Evolutionary conservation across 2,329 filamentous ascomycete species (phyloP), one percentile per base, ranked within the genome.

Genomic region (Calonectria naviculata): DNA sequence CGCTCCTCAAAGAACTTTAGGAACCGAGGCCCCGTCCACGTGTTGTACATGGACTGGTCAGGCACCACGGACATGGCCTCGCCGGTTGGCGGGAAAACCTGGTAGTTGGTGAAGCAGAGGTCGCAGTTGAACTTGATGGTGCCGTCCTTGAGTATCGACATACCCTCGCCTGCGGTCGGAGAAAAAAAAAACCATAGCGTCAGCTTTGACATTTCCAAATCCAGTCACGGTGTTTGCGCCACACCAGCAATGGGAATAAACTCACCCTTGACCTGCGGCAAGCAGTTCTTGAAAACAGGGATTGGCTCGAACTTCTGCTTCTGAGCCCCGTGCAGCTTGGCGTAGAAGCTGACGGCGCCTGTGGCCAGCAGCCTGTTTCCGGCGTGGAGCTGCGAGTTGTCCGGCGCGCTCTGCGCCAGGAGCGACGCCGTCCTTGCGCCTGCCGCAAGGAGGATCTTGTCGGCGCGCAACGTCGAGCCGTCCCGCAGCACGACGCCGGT

Each of bases 51-150:
- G 21, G 76, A 78, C 10, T 79, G 77, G 21, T 82, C 75, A 2
- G 87, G 87, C 0, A 88, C 88, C 1, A 87, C 81, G 1, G 89
- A 90, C 74, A 92, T 88, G 60, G 79, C 80, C 71, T 87, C 84
- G 2, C 88, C 88, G 2, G 86, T 87, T 2, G 81, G 65, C 0
- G 87, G 85, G 71, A 85, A 84, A 0, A 80, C 81, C 28, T 85
- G 78, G 8, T 85, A 88, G 76, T 91, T 91, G 46, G 85, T 89
- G 76, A 92, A 89, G 66, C 89, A 90, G 24, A 87, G 85, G 61
- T 90, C 85, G 76, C 89, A 90, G 70, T 90, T 91, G 82, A 91
- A 90, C 78, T 92, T 92, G 70, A 92, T 84, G 2, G 88, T 82
- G 1, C 87, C 86, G 36, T 87, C 82, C 4, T 79, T 73, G 10